Conservation (phyloP, 2,329 filamentous ascomycete genomes). For the Alternaria postmessia region DNA sequence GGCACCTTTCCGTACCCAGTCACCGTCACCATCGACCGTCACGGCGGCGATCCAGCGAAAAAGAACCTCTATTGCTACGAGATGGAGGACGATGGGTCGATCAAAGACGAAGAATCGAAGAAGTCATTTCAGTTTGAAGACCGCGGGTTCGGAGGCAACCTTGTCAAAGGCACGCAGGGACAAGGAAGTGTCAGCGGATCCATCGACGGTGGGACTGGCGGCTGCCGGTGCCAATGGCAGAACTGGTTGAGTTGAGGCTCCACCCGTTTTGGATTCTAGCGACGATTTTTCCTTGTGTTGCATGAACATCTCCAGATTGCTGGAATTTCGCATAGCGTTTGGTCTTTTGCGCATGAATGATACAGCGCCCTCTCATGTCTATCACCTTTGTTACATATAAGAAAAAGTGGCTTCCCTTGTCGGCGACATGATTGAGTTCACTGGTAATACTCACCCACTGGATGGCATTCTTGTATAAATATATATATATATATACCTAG, state of each 20-base stretch:
- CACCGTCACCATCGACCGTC: constrained; percentile 67
- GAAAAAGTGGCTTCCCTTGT: constrained; percentile 8
- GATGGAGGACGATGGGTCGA: constrained; percentile 58
- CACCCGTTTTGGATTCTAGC: not conserved
- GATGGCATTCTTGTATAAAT: constrained; percentile 9
- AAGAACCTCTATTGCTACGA: constrained; percentile 70
- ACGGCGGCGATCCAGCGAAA: constrained; percentile 62
- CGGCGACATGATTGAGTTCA: constrained; percentile 10
- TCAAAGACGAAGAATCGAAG: constrained; percentile 48
- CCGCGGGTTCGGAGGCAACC: constrained; percentile 58
- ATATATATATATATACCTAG: not conserved
- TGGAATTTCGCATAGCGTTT: constrained; percentile 32
- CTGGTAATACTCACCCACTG: constrained; percentile 13
- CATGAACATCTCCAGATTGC: constrained; percentile 13
- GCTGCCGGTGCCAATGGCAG: constrained; percentile 67
- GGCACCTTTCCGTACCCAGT: constrained; percentile 69
- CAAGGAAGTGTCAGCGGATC: constrained; percentile 53
- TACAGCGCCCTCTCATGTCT: constrained; percentile 6
- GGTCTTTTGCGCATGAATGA: constrained; percentile 10
- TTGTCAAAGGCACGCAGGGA: constrained; percentile 61
- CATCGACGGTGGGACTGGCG: constrained; percentile 67
- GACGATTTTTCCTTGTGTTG: constrained; percentile 14
- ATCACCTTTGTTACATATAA: not conserved
- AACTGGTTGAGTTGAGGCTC: constrained; percentile 55
- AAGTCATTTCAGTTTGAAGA: constrained; percentile 63